A percentile compares a stretch with the other conserved stretches of the same genome.
Conservation (phyloP, 352 stramenopile species). For the Plasmopara viticola region DNA sequence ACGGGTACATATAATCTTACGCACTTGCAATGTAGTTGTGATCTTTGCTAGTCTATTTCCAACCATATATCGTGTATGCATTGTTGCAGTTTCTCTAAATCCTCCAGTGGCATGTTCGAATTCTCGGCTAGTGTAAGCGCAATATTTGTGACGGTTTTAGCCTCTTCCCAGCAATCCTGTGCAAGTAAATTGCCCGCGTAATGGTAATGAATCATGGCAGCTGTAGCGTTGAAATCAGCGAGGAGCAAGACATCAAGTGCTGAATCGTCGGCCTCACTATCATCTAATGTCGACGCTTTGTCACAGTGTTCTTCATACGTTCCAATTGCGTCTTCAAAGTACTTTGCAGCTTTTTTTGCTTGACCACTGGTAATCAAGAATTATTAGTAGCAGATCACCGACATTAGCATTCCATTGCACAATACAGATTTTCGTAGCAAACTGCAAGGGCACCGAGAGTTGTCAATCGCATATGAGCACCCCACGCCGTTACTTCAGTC, state of each 20-base stretch:
- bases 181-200: constrained; percentile 21
- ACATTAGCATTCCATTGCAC: not conserved
- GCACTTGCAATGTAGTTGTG: not conserved
- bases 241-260: constrained; percentile 13
- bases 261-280: constrained; percentile 5
- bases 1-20: no score
- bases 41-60: constrained; percentile 15
- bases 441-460: constrained; percentile 22
- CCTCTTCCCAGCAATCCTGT: constrained; percentile 20
- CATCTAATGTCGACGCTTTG: constrained; percentile 4
- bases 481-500: constrained; percentile 14
- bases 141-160: constrained; percentile 21
- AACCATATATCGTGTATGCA: constrained; percentile 25
- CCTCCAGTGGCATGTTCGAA: constrained; percentile 18
- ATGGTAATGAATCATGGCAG: constrained; percentile 26
- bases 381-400: not conserved
- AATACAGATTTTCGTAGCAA: constrained; percentile 23
- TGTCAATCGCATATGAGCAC: constrained; percentile 18
- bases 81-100: constrained; percentile 20
- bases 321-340: constrained; percentile 21
- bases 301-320: constrained; percentile 25
- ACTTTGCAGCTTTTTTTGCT: constrained; percentile 15
- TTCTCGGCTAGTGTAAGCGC: constrained; percentile 20
- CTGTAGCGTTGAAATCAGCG: constrained; percentile 20
- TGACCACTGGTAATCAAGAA: constrained; percentile 7